Percentiles rank a stretch among this genome's conserved stretches.
phyloP scores from a whole-genome alignment of 2,329 filamentous ascomycete species.

The Tolypocladium capitatum region DNA sequence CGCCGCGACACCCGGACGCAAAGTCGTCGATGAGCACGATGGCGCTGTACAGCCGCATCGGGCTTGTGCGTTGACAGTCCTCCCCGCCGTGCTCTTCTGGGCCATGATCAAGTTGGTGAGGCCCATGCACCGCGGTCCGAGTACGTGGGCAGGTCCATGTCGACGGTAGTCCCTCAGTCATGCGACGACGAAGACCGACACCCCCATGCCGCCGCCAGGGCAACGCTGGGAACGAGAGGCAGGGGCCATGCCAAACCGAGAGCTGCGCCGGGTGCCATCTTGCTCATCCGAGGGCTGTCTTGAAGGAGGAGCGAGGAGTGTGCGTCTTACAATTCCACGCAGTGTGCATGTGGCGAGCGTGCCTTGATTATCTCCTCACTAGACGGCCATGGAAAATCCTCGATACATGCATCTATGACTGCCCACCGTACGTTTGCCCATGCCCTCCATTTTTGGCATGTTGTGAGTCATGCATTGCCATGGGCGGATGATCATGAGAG shows the following conservation, averaged over 20 bases:
- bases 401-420: no score
- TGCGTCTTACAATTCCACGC: no score
- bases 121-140: constrained; percentile 2
- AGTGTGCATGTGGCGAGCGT: no score
- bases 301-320: no score
- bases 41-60: constrained; percentile 7
- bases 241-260: not conserved
- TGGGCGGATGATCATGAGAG: no score
- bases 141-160: constrained; percentile 3
- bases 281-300: not conserved
- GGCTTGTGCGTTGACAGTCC: constrained; percentile 7
- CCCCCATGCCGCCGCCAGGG: not conserved
- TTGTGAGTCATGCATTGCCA: no score
- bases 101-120: constrained; percentile 2
- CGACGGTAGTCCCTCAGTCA: constrained; percentile 1
- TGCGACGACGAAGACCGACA: not conserved
- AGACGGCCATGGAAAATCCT: no score
- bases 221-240: not conserved
- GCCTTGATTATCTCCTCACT: no score
- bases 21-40: constrained; percentile 12
- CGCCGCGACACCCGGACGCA: constrained; percentile 8
- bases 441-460: no score
- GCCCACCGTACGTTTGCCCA: no score
- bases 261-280: not conserved
- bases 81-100: constrained; percentile 6